Conservation (phyloP, 805 yeast species). For the Kazachstania taianensis region DNA sequence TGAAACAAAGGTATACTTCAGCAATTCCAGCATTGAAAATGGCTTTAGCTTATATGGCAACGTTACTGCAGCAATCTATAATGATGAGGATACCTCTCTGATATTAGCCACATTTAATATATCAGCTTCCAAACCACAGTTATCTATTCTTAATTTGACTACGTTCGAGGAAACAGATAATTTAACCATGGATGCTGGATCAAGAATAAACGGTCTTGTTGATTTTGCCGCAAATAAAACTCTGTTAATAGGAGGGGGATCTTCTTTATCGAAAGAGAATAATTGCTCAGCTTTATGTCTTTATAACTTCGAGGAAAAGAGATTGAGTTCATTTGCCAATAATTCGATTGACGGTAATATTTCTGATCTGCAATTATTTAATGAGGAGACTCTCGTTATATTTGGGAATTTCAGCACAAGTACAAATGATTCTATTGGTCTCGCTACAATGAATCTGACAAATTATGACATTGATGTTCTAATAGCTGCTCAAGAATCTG, state of each 20-base stretch:
- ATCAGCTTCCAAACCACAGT: not conserved
- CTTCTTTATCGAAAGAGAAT: conserved; percentile 42
- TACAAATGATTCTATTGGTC: conserved; percentile 30
- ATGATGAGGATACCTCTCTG: conserved; percentile 18
- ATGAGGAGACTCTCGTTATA: conserved; percentile 32
- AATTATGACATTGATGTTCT: conserved; percentile 9
- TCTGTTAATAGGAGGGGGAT: conserved; percentile 60
- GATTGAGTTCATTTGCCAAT: conserved; percentile 40
- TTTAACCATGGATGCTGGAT: conserved; percentile 28
- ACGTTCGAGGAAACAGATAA: conserved; percentile 37
- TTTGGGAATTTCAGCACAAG: conserved; percentile 42
- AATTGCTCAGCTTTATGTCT: conserved; percentile 58
- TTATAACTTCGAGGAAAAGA: conserved; percentile 42
- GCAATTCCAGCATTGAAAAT: not conserved
- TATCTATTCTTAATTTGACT: conserved; percentile 30
- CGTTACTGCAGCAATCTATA: conserved; percentile 18
- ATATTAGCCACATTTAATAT: conserved; percentile 13
- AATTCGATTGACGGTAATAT: conserved; percentile 41
- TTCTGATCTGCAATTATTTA: conserved; percentile 41
- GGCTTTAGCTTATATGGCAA: conserved; percentile 14
- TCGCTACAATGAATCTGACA: conserved; percentile 27
- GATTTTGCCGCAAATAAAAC: conserved; percentile 33
- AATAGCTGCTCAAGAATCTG: not conserved
- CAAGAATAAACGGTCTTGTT: conserved; percentile 35
- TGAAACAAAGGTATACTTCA: not conserved